Evolutionary conservation across 2,329 filamentous ascomycete species (phyloP).

Genomic region (Sporothrix variecibatus): DNA sequence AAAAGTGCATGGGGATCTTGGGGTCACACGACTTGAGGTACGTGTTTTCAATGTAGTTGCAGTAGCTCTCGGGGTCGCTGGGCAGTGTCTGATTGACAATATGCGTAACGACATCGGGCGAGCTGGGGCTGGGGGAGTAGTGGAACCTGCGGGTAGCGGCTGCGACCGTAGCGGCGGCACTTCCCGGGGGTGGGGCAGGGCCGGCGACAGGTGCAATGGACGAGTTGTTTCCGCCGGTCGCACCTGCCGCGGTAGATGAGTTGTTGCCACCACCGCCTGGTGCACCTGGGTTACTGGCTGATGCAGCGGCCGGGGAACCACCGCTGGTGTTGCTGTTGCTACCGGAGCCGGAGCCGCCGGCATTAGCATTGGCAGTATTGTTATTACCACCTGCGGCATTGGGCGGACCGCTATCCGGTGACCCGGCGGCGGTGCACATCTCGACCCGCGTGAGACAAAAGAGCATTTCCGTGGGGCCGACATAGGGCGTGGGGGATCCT

Average conservation of each 20-base stretch:
- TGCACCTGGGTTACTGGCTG: background rate
- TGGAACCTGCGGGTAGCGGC: slow-evolving; percentile 35
- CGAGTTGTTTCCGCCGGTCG: background rate
- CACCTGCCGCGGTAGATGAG: background rate
- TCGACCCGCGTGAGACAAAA: slow-evolving; percentile 60
- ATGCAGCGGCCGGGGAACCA: background rate
- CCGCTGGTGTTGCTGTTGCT: slow-evolving; percentile 14
- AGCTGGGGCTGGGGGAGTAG: slow-evolving; percentile 42
- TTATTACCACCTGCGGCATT: background rate
- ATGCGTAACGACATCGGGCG: slow-evolving; percentile 47
- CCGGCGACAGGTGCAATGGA: slow-evolving; percentile 27
- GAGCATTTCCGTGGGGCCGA: slow-evolving; percentile 60
- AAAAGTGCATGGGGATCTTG: slow-evolving; percentile 61
- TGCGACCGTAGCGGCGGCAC: slow-evolving; percentile 33
- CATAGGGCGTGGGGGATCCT: slow-evolving; percentile 53
- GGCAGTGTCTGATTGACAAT: slow-evolving; percentile 55
- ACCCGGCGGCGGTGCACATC: slow-evolving; percentile 55
- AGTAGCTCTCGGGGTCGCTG: slow-evolving; percentile 56
- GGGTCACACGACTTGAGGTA: slow-evolving; percentile 60
- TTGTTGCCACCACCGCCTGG: background rate
- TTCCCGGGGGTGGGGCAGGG: slow-evolving; percentile 34
- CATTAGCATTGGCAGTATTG: slow-evolving; percentile 49
- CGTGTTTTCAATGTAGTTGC: slow-evolving; percentile 55
- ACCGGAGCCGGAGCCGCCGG: slow-evolving; percentile 27
- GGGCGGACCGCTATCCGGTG: slow-evolving; percentile 38